Evolutionary conservation across 1,284 basidiomycete genomes (phyloP).

Genomic region (Sphaerobolus stellatus): DNA sequence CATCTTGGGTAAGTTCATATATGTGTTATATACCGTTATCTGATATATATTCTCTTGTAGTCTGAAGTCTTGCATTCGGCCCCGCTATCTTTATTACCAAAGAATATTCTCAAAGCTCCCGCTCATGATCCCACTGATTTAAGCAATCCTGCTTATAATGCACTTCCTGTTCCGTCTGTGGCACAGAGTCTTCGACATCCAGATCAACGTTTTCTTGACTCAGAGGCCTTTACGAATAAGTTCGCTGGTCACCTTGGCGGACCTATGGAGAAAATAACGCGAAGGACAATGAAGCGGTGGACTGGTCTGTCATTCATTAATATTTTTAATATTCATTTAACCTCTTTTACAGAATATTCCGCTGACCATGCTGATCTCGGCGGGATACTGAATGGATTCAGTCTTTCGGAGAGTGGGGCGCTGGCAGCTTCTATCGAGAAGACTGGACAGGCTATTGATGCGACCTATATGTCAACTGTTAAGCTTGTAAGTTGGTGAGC

Average conservation of each 20-base stretch:
- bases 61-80: slow-evolving; percentile 90
- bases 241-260: slow-evolving; percentile 90
- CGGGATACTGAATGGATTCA: slow-evolving; percentile 94
- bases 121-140: slow-evolving; percentile 91
- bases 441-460: slow-evolving; percentile 93
- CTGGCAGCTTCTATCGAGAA: slow-evolving; percentile 84
- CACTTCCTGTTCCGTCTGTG: slow-evolving; percentile 86
- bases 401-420: slow-evolving; percentile 76
- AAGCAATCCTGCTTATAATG: slow-evolving; percentile 73
- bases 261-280: slow-evolving; percentile 95
- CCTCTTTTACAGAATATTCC: slow-evolving; percentile 61
- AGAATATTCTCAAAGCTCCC: slow-evolving; percentile 94
- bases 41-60: slow-evolving; percentile 39
- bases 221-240: slow-evolving; percentile 94
- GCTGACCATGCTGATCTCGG: slow-evolving; percentile 95
- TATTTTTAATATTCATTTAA: slow-evolving; percentile 2
- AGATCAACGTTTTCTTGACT: slow-evolving; percentile 94
- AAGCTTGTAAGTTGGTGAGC: slow-evolving; percentile 60
- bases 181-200: slow-evolving; percentile 83
- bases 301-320: slow-evolving; percentile 50
- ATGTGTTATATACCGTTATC: slow-evolving; percentile 18
- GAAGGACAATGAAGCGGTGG: slow-evolving; percentile 92
- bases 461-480: slow-evolving; percentile 90
- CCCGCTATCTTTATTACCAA: slow-evolving; percentile 86
- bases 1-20: slow-evolving; percentile 77